Evolutionary conservation across 1,284 basidiomycete species (phyloP).

Genomic region (Gymnopus androsaceus): DNA sequence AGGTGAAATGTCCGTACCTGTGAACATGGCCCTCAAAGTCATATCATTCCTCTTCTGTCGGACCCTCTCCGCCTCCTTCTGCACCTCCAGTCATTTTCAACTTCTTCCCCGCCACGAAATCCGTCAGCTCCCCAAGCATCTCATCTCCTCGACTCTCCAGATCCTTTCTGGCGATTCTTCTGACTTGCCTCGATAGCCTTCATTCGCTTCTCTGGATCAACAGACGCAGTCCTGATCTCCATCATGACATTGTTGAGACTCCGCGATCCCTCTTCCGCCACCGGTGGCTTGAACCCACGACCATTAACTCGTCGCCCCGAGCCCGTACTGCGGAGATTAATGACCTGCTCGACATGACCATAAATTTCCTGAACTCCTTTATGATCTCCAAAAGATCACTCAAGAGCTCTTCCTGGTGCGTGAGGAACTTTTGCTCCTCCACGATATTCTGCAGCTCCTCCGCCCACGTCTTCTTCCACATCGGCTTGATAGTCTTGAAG

Average conservation of each 20-base stretch:
- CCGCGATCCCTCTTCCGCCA: conserved; percentile 61
- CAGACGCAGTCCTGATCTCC: conserved; percentile 82
- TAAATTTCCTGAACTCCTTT: conserved; percentile 85
- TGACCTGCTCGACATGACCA: conserved; percentile 86
- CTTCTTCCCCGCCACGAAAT: conserved; percentile 83
- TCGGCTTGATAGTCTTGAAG: conserved; percentile 88
- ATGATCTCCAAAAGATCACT: conserved; percentile 90
- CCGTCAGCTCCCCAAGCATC: conserved; percentile 78
- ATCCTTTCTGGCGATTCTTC: conserved; percentile 75
- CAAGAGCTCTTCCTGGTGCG: conserved; percentile 89
- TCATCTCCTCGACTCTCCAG: conserved; percentile 71
- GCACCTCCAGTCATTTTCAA: conserved; percentile 93
- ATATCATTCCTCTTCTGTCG: conserved; percentile 82
- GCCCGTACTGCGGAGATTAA: conserved; percentile 68
- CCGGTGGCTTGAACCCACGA: conserved; percentile 56
- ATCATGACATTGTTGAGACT: conserved; percentile 79
- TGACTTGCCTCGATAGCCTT: conserved; percentile 90
- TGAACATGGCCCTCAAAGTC: conserved; percentile 88
- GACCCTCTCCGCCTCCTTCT: conserved; percentile 86
- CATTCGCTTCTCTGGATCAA: conserved; percentile 80
- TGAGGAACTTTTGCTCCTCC: conserved; percentile 94
- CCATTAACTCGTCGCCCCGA: conserved; percentile 36
- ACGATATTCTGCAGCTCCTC: conserved; percentile 95
- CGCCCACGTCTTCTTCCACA: conserved; percentile 99
- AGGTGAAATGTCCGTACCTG: conserved; percentile 26